Base-by-base conservation (phyloP, 2,329 filamentous ascomycete species). In the Diaporthe amygdali region DNA sequence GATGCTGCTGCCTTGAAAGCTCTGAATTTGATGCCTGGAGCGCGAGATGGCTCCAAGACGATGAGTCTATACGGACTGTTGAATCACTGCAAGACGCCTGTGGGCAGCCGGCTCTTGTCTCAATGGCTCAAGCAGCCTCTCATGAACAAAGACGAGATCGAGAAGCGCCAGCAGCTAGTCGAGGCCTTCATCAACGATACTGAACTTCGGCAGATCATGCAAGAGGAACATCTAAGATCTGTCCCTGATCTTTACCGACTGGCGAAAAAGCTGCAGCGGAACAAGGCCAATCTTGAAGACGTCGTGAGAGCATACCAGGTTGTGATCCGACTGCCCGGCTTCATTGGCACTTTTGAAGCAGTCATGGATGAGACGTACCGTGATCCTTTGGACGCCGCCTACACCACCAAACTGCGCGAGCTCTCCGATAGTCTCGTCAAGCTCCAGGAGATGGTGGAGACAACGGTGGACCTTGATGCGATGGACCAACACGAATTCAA, bases 121-220 rank as follows among this genome's bases (percentile, higher is more conserved):
- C 97, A 99, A 79, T 99, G 96, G 96, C 86, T 99, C 67, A 99
- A 99, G 82, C 96, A 99, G 81, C 96, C 96, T 0, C 84, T 99
- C 47, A 99, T 99, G 96, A 94, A 89, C 83, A 90, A 94, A 74
- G 86, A 88, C 2, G 95, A 97, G 70, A 98, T 99, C 66, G 93
- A 97, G 81, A 93, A 93, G 79, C 90, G 96, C 20, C 96, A 98
- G 77, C 94, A 97, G 80, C 87, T 99, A 6, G 96, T 99, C 0
- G 96, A 98, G 79, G 95, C 96, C 0, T 99, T 99, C 79, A 93
- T 96, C 63, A 92, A 91, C 67, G 95, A 98, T 77, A 98, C 96
- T 0, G 95, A 97, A 79, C 87, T 99, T 46, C 89, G 96, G 20
- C 96, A 98, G 82, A 97, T 93, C 0, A 94, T 99, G 89, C 97